Evolutionary conservation across 2,329 filamentous ascomycete genomes (phyloP).

Genomic region (Colletotrichum orchidophilum): DNA sequence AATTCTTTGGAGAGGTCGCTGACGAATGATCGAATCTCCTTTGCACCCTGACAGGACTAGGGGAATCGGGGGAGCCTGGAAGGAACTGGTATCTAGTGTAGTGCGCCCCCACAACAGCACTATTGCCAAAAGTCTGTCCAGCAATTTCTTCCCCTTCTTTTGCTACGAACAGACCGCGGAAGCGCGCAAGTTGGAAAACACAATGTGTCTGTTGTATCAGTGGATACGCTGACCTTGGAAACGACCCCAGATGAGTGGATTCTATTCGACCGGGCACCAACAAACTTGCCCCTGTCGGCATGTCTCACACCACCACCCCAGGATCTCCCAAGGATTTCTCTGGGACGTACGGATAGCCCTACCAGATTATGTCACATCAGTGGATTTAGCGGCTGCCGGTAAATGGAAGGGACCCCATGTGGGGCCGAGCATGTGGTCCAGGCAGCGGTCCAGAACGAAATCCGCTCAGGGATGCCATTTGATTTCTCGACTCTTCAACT

Average conservation of each 20-base stretch:
- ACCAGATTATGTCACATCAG: slow-evolving; percentile 14
- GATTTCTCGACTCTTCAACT: background rate
- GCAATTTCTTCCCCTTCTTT: background rate
- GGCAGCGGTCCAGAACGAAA: background rate
- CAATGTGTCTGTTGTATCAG: background rate
- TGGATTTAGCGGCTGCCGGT: background rate
- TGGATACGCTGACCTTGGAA: background rate
- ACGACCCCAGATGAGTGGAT: background rate
- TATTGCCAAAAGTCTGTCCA: background rate
- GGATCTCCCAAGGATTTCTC: background rate
- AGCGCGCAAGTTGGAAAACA: background rate
- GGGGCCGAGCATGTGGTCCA: background rate
- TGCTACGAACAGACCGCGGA: background rate
- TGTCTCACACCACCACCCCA: background rate
- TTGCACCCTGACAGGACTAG: background rate
- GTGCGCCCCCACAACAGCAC: background rate
- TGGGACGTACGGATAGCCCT: slow-evolving; percentile 20
- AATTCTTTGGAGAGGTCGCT: background rate
- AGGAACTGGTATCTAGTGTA: background rate
- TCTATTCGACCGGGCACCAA: background rate
- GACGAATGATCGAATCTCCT: background rate
- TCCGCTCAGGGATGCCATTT: background rate
- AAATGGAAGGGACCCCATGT: slow-evolving; percentile 2
- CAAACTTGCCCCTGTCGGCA: background rate
- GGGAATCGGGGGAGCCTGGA: background rate